Conservation (phyloP, 23 red algal genomes). For the Cyanidioschyzon merolae region DNA sequence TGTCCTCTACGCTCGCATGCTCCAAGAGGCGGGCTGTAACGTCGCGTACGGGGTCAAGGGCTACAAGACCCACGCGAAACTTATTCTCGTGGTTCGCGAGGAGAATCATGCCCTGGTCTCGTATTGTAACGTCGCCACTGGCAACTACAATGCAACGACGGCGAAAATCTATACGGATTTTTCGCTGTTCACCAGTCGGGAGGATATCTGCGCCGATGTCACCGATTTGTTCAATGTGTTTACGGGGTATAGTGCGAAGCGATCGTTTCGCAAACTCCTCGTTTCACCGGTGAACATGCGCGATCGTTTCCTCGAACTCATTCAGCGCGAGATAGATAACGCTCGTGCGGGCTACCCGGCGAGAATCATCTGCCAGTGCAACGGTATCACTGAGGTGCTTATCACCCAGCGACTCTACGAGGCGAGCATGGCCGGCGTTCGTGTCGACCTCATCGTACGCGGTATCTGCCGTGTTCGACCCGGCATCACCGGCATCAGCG, state of each 20-base stretch:
- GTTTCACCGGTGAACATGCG: slow-evolving; percentile 87
- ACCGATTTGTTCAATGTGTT: slow-evolving; percentile 83
- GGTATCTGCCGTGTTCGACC: slow-evolving; percentile 68
- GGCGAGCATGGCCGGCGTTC: slow-evolving; percentile 65
- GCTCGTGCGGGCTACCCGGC: slow-evolving; percentile 56
- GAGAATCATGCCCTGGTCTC: slow-evolving; percentile 40
- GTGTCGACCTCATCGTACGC: slow-evolving; percentile 72
- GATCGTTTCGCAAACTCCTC: slow-evolving; percentile 44
- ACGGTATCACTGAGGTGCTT: slow-evolving; percentile 66
- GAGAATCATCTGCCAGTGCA: slow-evolving; percentile 74
- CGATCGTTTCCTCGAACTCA: slow-evolving; percentile 48
- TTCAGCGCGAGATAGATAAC: slow-evolving; percentile 58
- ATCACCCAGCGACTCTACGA: slow-evolving; percentile 71
- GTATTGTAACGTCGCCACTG: slow-evolving; percentile 76
- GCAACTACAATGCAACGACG: slow-evolving; percentile 89
- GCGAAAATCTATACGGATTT: slow-evolving; percentile 86
- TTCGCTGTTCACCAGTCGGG: slow-evolving; percentile 53
- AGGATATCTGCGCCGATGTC: slow-evolving; percentile 80
- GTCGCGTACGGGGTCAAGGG: slow-evolving; percentile 84
- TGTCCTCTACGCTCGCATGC: slow-evolving; percentile 49
- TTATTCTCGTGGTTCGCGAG: slow-evolving; percentile 77
- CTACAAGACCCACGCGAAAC: slow-evolving; percentile 79
- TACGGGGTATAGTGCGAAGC: slow-evolving; percentile 59
- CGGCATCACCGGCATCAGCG: slow-evolving; percentile 60
- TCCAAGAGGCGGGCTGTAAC: slow-evolving; percentile 82